Base-by-base conservation (phyloP, 441 rosid genomes). In the Adansonia grandidieri region DNA sequence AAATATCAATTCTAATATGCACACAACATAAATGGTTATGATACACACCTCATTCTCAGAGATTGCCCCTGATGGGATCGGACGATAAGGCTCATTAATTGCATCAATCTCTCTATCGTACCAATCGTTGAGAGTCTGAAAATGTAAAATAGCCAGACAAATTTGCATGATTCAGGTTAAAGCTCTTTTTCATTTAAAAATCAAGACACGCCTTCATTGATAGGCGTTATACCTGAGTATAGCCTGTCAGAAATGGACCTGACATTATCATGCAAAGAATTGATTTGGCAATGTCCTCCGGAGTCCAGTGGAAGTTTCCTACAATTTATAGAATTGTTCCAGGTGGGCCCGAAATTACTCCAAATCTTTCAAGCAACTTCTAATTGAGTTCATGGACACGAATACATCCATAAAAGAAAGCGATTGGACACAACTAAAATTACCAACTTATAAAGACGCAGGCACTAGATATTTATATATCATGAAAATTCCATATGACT, bases 61-160 rank as follows among this genome's bases (percentile, higher is more conserved):
- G 77, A 96, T 92, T 69, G 92, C 98, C 47, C 98, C 99, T 2
- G 98, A 96, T 66, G 98, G 98, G 79, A 96, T 96, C 13, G 98
- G 99, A 58, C 98, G 98, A 84, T 96, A 96, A 58, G 99, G 98
- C 83, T 96, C 99, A 67, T 96, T 96, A 68, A 94, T 96, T 42
- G 99, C 98, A 81, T 96, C 99, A 37, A 96, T 93, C 74, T 96
- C 98, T 82, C 97, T 91, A 79, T 96, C 98, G 87, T 92, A 96
- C 88, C 95, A 96, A 83, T 93, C 99, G 76, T 96, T 96, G 51
- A 93, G 60, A 7, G 99, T 96, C 99, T 96, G 85, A 48, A 79
- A 83, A 77, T 57, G 76, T 22, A 78, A 69, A 76, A 24, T 37
- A 75, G 67, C 58, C 48, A 64, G 9, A 28, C 15, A 83, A 67